Conservation (phyloP, 2,329 filamentous ascomycete genomes). For the Dactylella cylindrospora region DNA sequence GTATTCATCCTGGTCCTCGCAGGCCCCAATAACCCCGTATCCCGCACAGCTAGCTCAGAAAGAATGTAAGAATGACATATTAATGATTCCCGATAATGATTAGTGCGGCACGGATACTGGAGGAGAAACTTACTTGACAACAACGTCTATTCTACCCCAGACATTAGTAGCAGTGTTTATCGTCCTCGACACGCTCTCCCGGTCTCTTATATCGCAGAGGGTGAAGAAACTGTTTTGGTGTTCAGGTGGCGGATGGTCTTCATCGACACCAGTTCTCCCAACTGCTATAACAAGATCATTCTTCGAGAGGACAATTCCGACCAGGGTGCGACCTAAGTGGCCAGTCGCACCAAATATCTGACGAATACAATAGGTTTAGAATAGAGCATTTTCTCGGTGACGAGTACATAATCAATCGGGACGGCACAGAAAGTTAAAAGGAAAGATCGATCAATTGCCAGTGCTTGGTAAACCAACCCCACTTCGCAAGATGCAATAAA, state of each 20-base stretch:
- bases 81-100: background rate
- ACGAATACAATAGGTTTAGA: background rate
- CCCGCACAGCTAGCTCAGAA: constrained; percentile 66
- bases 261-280: constrained; percentile 66
- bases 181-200: constrained; percentile 72
- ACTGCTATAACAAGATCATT: constrained; percentile 84
- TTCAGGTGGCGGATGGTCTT: constrained; percentile 69
- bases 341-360: constrained; percentile 92
- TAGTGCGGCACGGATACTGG: background rate
- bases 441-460: no score
- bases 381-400: no score
- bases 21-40: constrained; percentile 88
- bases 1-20: constrained; percentile 94
- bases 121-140: constrained; percentile 65
- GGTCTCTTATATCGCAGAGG: constrained; percentile 86
- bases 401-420: no score
- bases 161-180: constrained; percentile 69
- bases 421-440: no score
- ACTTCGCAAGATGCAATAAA: no score
- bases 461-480: no score
- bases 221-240: constrained; percentile 72
- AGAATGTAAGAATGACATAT: background rate
- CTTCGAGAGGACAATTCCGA: constrained; percentile 75
- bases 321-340: constrained; percentile 89
- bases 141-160: constrained; percentile 81